Evolutionary conservation across 1,284 basidiomycete genomes (phyloP).

Genomic region (Puccinia triticina): DNA sequence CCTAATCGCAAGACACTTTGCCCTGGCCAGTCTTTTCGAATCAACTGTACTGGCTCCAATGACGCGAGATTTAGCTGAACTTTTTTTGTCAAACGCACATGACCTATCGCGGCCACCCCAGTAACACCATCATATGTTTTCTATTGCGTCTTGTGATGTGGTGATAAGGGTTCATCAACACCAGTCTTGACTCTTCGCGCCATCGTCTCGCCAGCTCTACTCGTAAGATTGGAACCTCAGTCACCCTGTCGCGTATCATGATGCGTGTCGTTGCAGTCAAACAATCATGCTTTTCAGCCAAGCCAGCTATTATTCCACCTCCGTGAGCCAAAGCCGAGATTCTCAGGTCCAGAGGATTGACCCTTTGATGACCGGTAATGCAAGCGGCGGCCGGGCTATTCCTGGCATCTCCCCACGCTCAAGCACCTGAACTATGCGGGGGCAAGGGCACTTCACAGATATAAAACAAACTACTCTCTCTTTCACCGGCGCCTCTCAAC

Average conservation of each 20-base stretch:
- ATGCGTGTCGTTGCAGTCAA: background rate
- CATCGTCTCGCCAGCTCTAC: background rate
- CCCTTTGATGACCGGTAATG: background rate
- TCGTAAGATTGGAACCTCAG: background rate
- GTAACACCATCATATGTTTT: too few relatives aligned
- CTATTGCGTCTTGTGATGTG: too few relatives aligned
- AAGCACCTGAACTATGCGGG: background rate
- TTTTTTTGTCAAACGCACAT: background rate
- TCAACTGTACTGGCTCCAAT: too few relatives aligned
- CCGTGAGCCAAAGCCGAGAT: background rate
- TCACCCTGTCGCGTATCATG: background rate
- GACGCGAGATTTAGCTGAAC: background rate
- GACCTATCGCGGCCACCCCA: background rate
- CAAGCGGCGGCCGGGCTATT: background rate
- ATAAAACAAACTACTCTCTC: slow-evolving; percentile 7
- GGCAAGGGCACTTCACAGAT: background rate
- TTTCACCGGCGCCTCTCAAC: background rate
- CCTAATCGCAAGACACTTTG: background rate
- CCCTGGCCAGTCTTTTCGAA: background rate
- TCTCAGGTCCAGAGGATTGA: too few relatives aligned
- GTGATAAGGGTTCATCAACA: background rate
- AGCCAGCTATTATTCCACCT: slow-evolving; percentile 6
- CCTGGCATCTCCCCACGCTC: background rate
- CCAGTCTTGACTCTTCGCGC: background rate
- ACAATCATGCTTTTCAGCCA: background rate